Evolutionary conservation across 2,329 filamentous ascomycete genomes (phyloP).

Genomic region (Phoma sp.): DNA sequence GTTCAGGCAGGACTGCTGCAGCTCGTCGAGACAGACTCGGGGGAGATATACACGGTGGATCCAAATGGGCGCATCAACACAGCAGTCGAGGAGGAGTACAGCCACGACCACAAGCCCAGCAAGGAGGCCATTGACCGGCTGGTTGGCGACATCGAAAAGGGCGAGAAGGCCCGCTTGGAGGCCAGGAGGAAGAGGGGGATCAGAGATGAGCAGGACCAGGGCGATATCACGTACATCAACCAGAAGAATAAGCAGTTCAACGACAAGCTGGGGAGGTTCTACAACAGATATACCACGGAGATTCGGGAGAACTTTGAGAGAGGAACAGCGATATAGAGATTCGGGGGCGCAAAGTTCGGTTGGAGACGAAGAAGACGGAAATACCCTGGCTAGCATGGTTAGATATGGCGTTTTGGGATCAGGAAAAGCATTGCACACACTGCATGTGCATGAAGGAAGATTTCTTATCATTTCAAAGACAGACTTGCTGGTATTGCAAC

Average conservation of each 20-base stretch:
- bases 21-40: slow-evolving; percentile 90
- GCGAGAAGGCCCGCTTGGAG: slow-evolving; percentile 84
- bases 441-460: neutral
- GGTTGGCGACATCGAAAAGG: slow-evolving; percentile 84
- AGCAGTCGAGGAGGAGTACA: slow-evolving; percentile 80
- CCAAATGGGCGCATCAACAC: slow-evolving; percentile 90
- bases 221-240: slow-evolving; percentile 98
- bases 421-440: neutral
- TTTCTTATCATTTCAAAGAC: neutral
- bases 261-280: slow-evolving; percentile 93
- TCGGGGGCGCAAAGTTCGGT: neutral
- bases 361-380: slow-evolving; percentile 13
- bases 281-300: slow-evolving; percentile 97
- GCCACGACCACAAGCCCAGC: slow-evolving; percentile 84
- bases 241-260: slow-evolving; percentile 99
- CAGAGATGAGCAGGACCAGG: slow-evolving; percentile 73
- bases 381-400: slow-evolving; percentile 34
- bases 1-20: slow-evolving; percentile 85
- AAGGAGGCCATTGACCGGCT: slow-evolving; percentile 87
- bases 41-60: slow-evolving; percentile 90
- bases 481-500: neutral
- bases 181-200: slow-evolving; percentile 81
- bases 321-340: slow-evolving; percentile 82
- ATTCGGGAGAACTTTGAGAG: slow-evolving; percentile 98
- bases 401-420: slow-evolving; percentile 8